A percentile compares a stretch with the other conserved stretches of the same genome.
phyloP scores from a whole-genome alignment of 257 asterid genomes.

The Marsdenia floribunda region DNA sequence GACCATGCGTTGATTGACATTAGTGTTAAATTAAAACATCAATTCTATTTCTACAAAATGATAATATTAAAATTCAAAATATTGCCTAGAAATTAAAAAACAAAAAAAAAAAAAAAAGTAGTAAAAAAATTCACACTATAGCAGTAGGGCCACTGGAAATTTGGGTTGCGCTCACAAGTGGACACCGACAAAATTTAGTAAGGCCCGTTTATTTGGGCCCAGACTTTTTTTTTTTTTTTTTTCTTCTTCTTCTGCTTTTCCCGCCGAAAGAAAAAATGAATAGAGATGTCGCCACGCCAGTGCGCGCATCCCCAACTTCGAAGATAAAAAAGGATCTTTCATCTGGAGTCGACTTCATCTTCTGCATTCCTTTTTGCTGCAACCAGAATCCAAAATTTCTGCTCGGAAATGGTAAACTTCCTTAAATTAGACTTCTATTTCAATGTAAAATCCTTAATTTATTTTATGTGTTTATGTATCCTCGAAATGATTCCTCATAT shows the following conservation, averaged over 20 bases:
- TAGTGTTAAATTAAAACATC: too few species aligned
- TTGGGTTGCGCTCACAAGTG: too few species aligned
- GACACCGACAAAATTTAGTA: too few species aligned
- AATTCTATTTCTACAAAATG: too few species aligned
- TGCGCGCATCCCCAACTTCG: background rate
- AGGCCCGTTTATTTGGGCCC: background rate
- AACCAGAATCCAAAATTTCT: background rate
- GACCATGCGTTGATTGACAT: too few species aligned
- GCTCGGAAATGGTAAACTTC: conserved; percentile 10
- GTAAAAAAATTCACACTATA: too few species aligned
- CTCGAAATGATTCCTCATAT: background rate
- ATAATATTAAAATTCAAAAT: too few species aligned
- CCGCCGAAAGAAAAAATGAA: conserved; percentile 8
- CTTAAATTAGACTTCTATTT: background rate
- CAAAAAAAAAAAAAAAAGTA: too few species aligned
- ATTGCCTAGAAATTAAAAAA: too few species aligned
- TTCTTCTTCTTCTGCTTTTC: background rate
- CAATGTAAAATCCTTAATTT: background rate
- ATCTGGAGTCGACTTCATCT: conserved; percentile 4
- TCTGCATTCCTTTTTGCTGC: conserved; percentile 1
- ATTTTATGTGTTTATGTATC: background rate
- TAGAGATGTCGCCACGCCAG: too few species aligned
- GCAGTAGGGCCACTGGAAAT: too few species aligned
- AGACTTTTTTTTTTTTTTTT: background rate
- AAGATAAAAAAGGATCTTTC: background rate